Evolutionary conservation across 139 green algal species (phyloP).

Genomic region (Trebouxia sp.): DNA sequence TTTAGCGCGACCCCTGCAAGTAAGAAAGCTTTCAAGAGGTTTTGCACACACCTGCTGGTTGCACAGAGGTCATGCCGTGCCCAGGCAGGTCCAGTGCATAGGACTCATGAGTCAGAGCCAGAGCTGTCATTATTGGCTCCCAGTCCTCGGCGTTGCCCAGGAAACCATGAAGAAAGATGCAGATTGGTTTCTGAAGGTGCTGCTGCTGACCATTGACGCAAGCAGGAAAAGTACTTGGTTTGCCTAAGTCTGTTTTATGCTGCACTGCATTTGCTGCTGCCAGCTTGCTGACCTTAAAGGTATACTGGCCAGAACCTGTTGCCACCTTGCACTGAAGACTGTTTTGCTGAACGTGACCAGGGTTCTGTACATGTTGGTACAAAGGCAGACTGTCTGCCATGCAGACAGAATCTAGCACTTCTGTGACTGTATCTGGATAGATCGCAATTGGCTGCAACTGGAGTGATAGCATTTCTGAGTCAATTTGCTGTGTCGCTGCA

Average conservation of each 20-base stretch:
- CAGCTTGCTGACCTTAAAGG: neutral
- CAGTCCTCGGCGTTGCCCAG: slow-evolving; percentile 75
- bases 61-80: slow-evolving; percentile 61
- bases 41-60: neutral
- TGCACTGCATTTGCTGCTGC: neutral
- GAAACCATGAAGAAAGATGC: slow-evolving; percentile 89
- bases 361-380: neutral
- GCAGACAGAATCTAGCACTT: neutral
- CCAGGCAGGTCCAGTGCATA: slow-evolving; percentile 79
- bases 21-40: neutral
- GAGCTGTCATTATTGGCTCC: slow-evolving; percentile 58
- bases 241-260: neutral
- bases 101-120: slow-evolving; percentile 53
- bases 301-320: neutral
- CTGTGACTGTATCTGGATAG: neutral
- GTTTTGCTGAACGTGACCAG: neutral
- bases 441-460: neutral
- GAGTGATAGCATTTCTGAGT: neutral
- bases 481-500: no score
- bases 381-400: neutral
- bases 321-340: neutral
- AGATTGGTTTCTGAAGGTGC: neutral
- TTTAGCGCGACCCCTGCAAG: neutral
- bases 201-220: neutral
- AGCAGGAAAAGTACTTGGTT: neutral